Conservation (phyloP, 78 protist genomes). For the Emiliania huxleyi region DNA sequence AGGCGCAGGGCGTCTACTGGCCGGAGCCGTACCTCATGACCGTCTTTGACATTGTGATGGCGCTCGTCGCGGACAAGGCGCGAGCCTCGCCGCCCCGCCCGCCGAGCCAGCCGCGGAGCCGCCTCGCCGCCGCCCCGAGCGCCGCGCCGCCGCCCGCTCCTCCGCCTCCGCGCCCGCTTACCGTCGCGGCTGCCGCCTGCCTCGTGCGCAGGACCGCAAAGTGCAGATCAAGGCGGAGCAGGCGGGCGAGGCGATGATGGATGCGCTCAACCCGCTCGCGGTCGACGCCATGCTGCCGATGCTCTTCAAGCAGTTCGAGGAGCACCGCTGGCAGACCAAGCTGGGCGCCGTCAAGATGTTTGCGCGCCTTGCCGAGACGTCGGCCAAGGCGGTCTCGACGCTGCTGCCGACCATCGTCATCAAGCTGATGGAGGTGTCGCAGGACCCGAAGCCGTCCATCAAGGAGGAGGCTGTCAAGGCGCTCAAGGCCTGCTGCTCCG, state of each 20-base stretch:
- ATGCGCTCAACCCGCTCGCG: not conserved
- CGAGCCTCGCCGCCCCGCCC: no score
- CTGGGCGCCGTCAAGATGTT: not conserved
- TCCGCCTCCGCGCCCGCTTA: not conserved
- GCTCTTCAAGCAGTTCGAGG: not conserved
- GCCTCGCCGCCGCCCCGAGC: not conserved
- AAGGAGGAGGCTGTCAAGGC: slow-evolving; percentile 39
- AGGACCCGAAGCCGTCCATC: slow-evolving; percentile 50
- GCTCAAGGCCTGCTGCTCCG: not conserved
- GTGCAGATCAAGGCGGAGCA: slow-evolving; percentile 6
- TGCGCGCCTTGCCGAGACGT: not conserved
- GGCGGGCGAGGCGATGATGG: slow-evolving; percentile 12
- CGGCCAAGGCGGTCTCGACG: not conserved
- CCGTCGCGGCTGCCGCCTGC: not conserved
- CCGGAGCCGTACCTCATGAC: not conserved
- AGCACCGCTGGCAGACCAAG: slow-evolving; percentile 28
- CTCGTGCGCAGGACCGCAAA: not conserved
- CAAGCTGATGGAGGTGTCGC: slow-evolving; percentile 33
- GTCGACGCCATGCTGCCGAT: slow-evolving; percentile 15
- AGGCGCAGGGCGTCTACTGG: not conserved
- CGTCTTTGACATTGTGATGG: not conserved
- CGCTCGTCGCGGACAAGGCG: slow-evolving; percentile 17
- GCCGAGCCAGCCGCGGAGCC: not conserved
- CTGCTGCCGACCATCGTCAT: not conserved
- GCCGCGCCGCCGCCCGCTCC: not conserved